Conservation (phyloP, 163 green algal species). For the Scenedesmus sp. region DNA sequence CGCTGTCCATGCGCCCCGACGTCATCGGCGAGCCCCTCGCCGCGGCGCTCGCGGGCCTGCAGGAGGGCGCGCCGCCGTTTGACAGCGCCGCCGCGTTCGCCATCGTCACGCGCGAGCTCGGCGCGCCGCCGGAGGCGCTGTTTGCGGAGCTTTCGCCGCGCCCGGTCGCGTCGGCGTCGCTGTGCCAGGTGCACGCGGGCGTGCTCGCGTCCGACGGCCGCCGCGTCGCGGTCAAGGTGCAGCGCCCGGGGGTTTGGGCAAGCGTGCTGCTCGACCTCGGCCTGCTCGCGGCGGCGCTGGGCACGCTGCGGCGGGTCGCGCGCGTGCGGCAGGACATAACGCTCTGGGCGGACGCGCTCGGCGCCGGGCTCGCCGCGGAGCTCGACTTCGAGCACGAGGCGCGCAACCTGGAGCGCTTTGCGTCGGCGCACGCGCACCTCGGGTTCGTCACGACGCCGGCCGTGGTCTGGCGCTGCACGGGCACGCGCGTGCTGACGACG, state of each 20-base stretch:
- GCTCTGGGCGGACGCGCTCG: conserved; percentile 48
- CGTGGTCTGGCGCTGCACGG: conserved; percentile 43
- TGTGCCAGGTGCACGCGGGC: conserved; percentile 69
- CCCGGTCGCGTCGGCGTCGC: conserved; percentile 69
- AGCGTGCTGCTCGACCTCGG: conserved; percentile 53
- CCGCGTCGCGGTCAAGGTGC: conserved; percentile 60
- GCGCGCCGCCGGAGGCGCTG: conserved; percentile 24
- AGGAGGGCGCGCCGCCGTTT: conserved; percentile 66
- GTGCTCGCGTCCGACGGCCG: conserved; percentile 30
- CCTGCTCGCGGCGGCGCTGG: conserved; percentile 47
- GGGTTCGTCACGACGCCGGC: conserved; percentile 50
- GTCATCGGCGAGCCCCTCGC: conserved; percentile 49
- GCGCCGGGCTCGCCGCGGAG: conserved; percentile 45
- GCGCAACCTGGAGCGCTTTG: conserved; percentile 56
- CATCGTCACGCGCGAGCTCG: conserved; percentile 64
- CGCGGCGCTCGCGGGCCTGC: conserved; percentile 50
- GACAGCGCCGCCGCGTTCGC: conserved; percentile 47
- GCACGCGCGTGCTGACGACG: conserved; percentile 62
- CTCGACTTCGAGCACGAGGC: conserved; percentile 56
- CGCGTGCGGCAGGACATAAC: conserved; percentile 45
- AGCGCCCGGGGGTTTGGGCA: conserved; percentile 51
- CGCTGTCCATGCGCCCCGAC: conserved; percentile 59
- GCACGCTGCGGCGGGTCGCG: conserved; percentile 28
- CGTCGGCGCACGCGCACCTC: conserved; percentile 49
- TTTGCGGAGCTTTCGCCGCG: conserved; percentile 55